A percentile compares a stretch with the other conserved stretches of the same genome.
These are phyloP conservation scores for Phlyctochytrium arcticum DNA, from an alignment of 192 early-diverging fungal genomes.

Conservation along the genomic window DNA sequence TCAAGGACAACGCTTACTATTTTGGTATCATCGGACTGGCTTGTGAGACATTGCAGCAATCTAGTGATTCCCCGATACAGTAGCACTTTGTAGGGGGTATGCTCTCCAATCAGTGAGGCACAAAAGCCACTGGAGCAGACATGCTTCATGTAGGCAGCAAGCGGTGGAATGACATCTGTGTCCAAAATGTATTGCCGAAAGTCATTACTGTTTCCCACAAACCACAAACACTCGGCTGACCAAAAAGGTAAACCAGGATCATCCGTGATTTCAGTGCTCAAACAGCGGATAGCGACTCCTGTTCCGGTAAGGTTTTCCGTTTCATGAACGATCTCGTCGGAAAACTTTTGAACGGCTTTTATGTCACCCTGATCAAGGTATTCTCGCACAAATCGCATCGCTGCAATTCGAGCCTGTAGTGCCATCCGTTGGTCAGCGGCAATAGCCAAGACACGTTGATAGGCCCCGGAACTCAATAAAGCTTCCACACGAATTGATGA, in stretches of 20 bases:
- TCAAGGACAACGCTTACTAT: background rate
- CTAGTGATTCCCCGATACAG: background rate
- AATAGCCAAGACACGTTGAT: background rate
- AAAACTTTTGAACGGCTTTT: background rate
- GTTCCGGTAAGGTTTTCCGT: background rate
- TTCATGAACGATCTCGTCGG: background rate
- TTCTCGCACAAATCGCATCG: background rate
- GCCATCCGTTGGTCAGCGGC: background rate
- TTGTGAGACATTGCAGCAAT: background rate
- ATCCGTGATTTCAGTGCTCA: background rate
- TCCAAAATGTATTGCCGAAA: background rate
- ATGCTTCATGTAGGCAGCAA: background rate
- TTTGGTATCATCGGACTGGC: constrained; percentile 6
- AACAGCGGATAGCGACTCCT: background rate
- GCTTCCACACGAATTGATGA: background rate
- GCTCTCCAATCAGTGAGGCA: no score
- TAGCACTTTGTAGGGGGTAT: no score
- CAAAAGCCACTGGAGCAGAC: background rate
- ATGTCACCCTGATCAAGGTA: background rate
- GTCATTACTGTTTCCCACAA: background rate
- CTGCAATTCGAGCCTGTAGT: background rate
- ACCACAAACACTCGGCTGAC: background rate
- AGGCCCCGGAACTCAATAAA: background rate
- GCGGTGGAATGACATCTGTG: background rate
- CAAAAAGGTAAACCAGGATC: background rate